Evolutionary conservation across 768 basidiomycete species (phyloP).

Genomic region (Rickenella mellea): DNA sequence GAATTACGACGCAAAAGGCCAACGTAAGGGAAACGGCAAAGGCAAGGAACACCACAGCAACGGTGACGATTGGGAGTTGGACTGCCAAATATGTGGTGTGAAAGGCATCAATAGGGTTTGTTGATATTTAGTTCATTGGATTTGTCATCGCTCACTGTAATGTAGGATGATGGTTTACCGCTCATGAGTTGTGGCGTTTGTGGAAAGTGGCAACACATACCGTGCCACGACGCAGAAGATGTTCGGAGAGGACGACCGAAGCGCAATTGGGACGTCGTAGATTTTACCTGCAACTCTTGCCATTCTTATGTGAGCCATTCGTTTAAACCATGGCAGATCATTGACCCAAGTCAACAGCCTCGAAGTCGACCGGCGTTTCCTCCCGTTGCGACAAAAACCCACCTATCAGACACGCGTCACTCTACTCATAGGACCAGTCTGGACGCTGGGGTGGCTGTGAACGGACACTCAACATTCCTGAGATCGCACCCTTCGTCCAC

Average conservation of each 20-base stretch:
- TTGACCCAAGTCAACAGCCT: no score
- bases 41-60: slow-evolving; percentile 44
- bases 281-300: slow-evolving; percentile 69
- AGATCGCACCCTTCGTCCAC: no score
- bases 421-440: no score
- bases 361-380: no score
- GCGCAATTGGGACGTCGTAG: slow-evolving; percentile 80
- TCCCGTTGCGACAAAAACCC: no score
- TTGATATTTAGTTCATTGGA: slow-evolving; percentile 5
- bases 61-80: slow-evolving; percentile 72
- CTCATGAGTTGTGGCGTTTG: slow-evolving; percentile 80
- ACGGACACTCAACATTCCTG: neutral
- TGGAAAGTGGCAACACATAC: slow-evolving; percentile 83
- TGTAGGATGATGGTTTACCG: slow-evolving; percentile 68
- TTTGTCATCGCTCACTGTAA: slow-evolving; percentile 7
- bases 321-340: no score
- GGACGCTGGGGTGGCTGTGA: neutral
- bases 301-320: no score
- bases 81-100: slow-evolving; percentile 78
- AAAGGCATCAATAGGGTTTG: slow-evolving; percentile 66
- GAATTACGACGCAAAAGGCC: slow-evolving; percentile 6
- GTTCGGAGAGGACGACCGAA: slow-evolving; percentile 47
- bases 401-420: no score
- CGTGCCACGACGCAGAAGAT: slow-evolving; percentile 74
- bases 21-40: slow-evolving; percentile 18